Evolutionary conservation across 495 filamentous ascomycete genomes (phyloP).

Genomic region (Collariella sp.): DNA sequence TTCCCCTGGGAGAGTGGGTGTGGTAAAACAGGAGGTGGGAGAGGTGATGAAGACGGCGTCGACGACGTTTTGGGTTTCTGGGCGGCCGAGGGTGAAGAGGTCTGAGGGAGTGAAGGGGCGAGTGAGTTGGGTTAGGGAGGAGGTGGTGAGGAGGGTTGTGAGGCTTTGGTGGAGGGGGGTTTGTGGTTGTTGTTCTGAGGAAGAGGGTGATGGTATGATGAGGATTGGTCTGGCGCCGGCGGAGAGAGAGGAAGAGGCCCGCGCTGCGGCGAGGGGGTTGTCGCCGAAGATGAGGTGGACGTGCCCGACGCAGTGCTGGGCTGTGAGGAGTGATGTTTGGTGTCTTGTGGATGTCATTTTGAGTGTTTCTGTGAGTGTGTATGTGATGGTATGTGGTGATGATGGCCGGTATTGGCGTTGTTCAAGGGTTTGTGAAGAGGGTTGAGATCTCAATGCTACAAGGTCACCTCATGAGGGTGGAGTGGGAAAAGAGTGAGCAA

Average conservation of each 20-base stretch:
- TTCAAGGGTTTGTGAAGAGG: not conserved
- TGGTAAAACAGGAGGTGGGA: constrained; percentile 25
- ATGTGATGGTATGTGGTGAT: not conserved
- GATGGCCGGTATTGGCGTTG: not conserved
- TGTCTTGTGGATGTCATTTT: not conserved
- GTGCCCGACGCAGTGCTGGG: constrained; percentile 64
- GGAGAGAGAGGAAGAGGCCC: constrained; percentile 70
- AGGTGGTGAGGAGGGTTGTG: constrained; percentile 57
- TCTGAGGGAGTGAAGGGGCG: constrained; percentile 66
- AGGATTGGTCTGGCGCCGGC: constrained; percentile 81
- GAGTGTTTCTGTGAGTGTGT: constrained; percentile 12
- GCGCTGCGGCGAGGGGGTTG: constrained; percentile 74
- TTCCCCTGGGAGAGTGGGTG: not conserved
- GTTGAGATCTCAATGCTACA: too few species aligned
- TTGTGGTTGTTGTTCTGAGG: constrained; percentile 18
- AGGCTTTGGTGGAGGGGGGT: constrained; percentile 60
- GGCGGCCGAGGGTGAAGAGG: constrained; percentile 64
- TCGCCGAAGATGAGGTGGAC: constrained; percentile 81
- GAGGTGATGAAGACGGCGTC: constrained; percentile 88
- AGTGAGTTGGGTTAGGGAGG: constrained; percentile 63
- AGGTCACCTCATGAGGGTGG: not conserved
- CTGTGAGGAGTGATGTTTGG: constrained; percentile 60
- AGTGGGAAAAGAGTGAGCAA: not conserved
- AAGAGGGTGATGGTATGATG: constrained; percentile 43
- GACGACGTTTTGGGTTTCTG: constrained; percentile 69